Evolutionary conservation across 805 yeast species (phyloP), one percentile per base, ranked within the genome.

Genomic region (Kodamaea sagamina): DNA sequence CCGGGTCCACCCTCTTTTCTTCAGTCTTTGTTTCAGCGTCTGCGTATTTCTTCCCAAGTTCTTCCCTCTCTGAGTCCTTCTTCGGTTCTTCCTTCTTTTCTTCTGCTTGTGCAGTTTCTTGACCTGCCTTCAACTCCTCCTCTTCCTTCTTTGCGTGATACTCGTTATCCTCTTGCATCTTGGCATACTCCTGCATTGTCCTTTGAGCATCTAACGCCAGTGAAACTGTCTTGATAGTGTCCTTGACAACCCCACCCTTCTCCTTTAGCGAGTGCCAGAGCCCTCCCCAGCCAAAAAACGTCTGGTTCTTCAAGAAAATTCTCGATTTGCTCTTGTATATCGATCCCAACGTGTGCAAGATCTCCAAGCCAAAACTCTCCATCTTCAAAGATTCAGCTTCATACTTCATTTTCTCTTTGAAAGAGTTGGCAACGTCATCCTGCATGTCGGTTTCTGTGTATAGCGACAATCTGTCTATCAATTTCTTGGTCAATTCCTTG

Each of bases 281-380:
- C 6, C 93, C 92, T 5, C 88, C 83, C 54, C 84, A 67, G 1
- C 86, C 86, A 53, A 79, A 71, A 35, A 78, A 71, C 1, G 74
- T 67, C 52, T 82, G 89, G 6, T 84, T 77, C 52, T 84, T 84
- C 31, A 86, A 61, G 48, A 77, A 83, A 13, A 84, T 77, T 45
- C 75, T 75, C 19, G 81, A 84, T 58, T 85, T 84, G 54, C 82
- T 75, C 47, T 72, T 67, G 58, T 86, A 86, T 2, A 83, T 78
- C 41, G 78, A 74, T 17, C 93, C 95, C 42, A 86, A 77, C 0
- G 87, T 76, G 53, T 86, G 93, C 37, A 87, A 72, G 26, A 86
- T 84, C 56, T 86, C 89, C 24, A 85, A 63, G n/a, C 95, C 95
- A 63, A 86, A 86, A 16, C 92, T 84, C 61, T 86, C 93, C 80